These are phyloP conservation scores for Daldinia grandis DNA, from an alignment of 495 filamentous ascomycete genomes.

Conservation along the genomic window DNA sequence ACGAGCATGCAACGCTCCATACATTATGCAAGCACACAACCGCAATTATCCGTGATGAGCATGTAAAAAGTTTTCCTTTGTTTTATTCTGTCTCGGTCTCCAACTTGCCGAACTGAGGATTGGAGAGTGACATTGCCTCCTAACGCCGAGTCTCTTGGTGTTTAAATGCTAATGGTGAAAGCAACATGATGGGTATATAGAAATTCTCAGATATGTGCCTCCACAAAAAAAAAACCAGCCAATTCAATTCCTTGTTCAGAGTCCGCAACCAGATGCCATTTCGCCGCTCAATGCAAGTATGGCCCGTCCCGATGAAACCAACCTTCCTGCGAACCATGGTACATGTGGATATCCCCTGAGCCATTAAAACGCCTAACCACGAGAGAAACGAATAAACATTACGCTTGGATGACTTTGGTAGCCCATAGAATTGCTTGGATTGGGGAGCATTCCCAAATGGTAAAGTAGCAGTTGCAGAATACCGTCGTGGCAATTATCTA, in stretches of 20 bases:
- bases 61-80: not conserved
- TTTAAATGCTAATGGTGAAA: constrained; percentile 26
- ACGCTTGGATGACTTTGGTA: constrained; percentile 35
- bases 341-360: constrained; percentile 32
- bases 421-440: constrained; percentile 7
- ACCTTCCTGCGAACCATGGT: constrained; percentile 21
- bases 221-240: constrained; percentile 26
- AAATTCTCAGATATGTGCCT: constrained; percentile 33
- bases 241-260: constrained; percentile 20
- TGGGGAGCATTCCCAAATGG: constrained; percentile 28
- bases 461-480: constrained; percentile 29
- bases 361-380: constrained; percentile 40
- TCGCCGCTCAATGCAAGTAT: constrained; percentile 33
- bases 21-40: constrained; percentile 18
- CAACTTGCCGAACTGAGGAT: constrained; percentile 27
- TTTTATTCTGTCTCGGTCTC: constrained; percentile 24
- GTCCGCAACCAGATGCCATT: constrained; percentile 21
- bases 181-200: constrained; percentile 36
- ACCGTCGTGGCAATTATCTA: constrained; percentile 29
- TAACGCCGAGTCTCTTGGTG: constrained; percentile 24
- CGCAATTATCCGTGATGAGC: constrained; percentile 36
- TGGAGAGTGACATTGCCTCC: constrained; percentile 29
- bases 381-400: constrained; percentile 42
- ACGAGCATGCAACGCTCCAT: constrained; percentile 29
- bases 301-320: constrained; percentile 33